Evolutionary conservation across 371 early-diverging fungal species (phyloP).

Genomic region (Rhizopus sp.): DNA sequence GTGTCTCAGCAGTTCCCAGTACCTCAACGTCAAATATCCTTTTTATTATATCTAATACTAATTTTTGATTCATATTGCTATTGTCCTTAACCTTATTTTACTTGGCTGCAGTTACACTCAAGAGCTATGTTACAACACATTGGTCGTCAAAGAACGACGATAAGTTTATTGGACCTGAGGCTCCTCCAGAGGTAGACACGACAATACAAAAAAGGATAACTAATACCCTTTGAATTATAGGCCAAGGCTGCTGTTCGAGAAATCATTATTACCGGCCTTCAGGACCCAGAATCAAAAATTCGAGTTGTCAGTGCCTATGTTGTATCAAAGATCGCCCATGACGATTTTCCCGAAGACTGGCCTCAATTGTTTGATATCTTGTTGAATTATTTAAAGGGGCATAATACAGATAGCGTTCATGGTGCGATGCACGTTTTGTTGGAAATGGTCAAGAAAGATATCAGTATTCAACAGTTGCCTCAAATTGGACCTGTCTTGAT

Average conservation of each 20-base stretch:
- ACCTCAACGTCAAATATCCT: conserved; percentile 79
- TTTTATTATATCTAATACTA: conserved; percentile 25
- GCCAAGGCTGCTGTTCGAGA: conserved; percentile 55
- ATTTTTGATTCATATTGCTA: neutral
- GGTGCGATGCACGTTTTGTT: conserved; percentile 87
- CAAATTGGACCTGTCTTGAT: conserved; percentile 77
- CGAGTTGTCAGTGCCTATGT: conserved; percentile 77
- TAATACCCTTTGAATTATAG: conserved; percentile 16
- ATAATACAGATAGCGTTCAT: conserved; percentile 73
- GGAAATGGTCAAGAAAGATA: conserved; percentile 84
- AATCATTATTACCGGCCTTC: conserved; percentile 56
- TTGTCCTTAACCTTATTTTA: conserved; percentile 40
- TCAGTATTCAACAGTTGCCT: conserved; percentile 85
- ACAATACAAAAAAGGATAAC: neutral
- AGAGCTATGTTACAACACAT: conserved; percentile 74
- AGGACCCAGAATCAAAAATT: conserved; percentile 60
- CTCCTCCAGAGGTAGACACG: conserved; percentile 49
- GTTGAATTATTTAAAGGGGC: conserved; percentile 67
- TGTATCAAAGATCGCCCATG: conserved; percentile 85
- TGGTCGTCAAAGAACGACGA: conserved; percentile 73
- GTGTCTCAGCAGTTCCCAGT: conserved; percentile 63
- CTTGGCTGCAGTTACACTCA: conserved; percentile 79
- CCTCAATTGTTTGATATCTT: conserved; percentile 85
- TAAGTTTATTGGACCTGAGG: conserved; percentile 61
- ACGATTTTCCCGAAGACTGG: conserved; percentile 96